Evolutionary conservation across 2,329 filamentous ascomycete genomes (phyloP).

Genomic region (Fusarium dimerum): DNA sequence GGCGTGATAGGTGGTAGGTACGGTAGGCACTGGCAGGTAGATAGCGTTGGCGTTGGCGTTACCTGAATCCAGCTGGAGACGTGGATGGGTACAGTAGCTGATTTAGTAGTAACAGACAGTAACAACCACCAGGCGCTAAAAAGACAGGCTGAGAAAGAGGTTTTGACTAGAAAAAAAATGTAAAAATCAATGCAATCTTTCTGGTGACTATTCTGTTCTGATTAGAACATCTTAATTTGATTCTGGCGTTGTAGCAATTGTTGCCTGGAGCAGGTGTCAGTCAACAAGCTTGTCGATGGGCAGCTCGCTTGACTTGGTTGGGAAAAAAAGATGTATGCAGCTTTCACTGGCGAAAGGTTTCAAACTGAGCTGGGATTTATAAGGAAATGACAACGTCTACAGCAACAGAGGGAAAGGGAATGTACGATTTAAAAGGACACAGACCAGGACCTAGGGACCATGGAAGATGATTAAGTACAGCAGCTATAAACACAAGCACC

Average conservation of each 20-base stretch:
- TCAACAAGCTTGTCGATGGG: neutral
- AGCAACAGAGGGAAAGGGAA: neutral
- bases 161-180: neutral
- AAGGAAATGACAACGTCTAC: neutral
- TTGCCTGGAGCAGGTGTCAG: neutral
- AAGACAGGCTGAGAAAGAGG: neutral
- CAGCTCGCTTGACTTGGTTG: neutral
- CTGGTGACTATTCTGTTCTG: neutral
- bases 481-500: too few species aligned
- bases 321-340: too few species aligned
- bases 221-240: neutral
- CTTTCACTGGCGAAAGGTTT: neutral
- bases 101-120: too few species aligned
- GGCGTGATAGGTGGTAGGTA: neutral
- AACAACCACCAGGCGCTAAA: neutral
- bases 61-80: too few species aligned
- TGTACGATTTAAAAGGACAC: neutral
- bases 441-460: neutral
- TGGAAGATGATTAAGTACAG: neutral
- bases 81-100: too few species aligned
- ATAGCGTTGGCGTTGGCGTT: slow-evolving; percentile 5
- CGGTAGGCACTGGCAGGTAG: slow-evolving; percentile 3
- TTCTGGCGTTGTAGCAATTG: neutral
- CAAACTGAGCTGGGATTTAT: neutral
- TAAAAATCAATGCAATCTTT: neutral